These are phyloP conservation scores for Nidula niveotomentosa DNA, from an alignment of 1,284 basidiomycete species.

Conservation along the genomic window DNA sequence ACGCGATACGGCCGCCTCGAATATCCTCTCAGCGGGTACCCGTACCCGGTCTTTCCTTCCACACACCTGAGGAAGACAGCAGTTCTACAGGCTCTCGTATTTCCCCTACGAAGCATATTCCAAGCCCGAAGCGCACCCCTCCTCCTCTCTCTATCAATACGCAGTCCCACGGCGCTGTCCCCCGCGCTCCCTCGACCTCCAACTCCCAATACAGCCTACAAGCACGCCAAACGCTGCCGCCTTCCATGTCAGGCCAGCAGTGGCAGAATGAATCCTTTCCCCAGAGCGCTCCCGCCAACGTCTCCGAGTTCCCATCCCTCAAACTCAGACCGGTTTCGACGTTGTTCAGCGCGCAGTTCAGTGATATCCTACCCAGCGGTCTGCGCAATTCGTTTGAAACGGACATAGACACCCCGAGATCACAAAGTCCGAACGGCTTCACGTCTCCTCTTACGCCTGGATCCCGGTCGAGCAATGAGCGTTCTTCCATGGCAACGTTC, in stretches of 20 bases:
- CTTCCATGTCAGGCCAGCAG: slow-evolving; percentile 16
- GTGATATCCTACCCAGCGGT: slow-evolving; percentile 47
- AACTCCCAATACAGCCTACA: background rate
- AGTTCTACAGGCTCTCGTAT: background rate
- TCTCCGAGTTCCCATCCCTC: slow-evolving; percentile 54
- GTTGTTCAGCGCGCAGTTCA: slow-evolving; percentile 70
- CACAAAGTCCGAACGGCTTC: slow-evolving; percentile 39
- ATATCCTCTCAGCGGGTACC: slow-evolving; percentile 37
- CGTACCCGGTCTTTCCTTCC: slow-evolving; percentile 38
- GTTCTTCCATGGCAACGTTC: slow-evolving; percentile 21
- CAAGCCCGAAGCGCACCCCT: slow-evolving; percentile 34
- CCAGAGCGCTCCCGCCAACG: slow-evolving; percentile 63
- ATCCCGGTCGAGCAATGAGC: slow-evolving; percentile 31
- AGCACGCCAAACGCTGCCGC: slow-evolving; percentile 12
- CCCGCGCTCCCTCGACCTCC: slow-evolving; percentile 9
- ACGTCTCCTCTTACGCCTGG: slow-evolving; percentile 56
- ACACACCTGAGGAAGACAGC: slow-evolving; percentile 13
- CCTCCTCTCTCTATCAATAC: slow-evolving; percentile 47
- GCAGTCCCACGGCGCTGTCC: slow-evolving; percentile 11
- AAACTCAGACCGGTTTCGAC: slow-evolving; percentile 76
- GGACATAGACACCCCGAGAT: slow-evolving; percentile 49
- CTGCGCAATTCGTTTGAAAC: slow-evolving; percentile 35
- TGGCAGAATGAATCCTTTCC: slow-evolving; percentile 30
- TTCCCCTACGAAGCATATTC: slow-evolving; percentile 3
- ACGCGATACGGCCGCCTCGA: slow-evolving; percentile 23